Conservation (phyloP, 192 early-diverging fungal species). For the Chytriomyces hyalinus region DNA sequence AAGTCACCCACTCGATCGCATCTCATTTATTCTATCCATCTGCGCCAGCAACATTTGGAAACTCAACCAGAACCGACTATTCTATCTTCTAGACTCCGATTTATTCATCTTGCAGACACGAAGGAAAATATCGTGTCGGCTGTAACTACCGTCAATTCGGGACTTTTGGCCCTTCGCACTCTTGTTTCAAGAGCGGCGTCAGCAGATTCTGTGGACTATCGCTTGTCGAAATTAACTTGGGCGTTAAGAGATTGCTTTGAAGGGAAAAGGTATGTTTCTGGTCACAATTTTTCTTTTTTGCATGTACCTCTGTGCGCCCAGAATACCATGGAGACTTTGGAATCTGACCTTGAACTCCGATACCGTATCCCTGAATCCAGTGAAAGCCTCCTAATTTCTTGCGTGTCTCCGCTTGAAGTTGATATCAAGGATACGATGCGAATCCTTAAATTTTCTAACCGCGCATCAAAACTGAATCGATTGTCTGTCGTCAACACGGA, state of each 20-base stretch:
- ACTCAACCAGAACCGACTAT: conserved; percentile 1
- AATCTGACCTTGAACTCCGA: not conserved
- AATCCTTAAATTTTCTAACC: conserved; percentile 12
- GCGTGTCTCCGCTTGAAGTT: conserved; percentile 12
- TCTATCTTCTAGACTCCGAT: not conserved
- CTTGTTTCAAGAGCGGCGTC: not conserved
- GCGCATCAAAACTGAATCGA: not conserved
- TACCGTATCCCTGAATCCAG: not conserved
- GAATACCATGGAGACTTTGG: not conserved
- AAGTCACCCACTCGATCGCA: not conserved
- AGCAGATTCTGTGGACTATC: not conserved
- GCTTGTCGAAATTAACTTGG: conserved; percentile 3
- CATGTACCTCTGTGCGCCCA: no score
- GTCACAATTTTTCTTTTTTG: not conserved
- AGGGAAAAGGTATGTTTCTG: not conserved
- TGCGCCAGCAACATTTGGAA: conserved; percentile 9
- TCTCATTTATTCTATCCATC: conserved; percentile 1
- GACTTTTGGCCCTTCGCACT: conserved; percentile 6
- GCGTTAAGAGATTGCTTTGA: conserved; percentile 18
- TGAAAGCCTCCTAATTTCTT: not conserved
- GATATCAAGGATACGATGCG: conserved; percentile 3
- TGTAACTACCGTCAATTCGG: conserved; percentile 8
- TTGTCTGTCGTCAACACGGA: not conserved
- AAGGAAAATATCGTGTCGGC: not conserved
- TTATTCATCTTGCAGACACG: conserved; percentile 13